Percentiles rank a stretch among this genome's conserved stretches.
Conservation (phyloP, 306 rosid genomes). For the Quercus parvula region DNA sequence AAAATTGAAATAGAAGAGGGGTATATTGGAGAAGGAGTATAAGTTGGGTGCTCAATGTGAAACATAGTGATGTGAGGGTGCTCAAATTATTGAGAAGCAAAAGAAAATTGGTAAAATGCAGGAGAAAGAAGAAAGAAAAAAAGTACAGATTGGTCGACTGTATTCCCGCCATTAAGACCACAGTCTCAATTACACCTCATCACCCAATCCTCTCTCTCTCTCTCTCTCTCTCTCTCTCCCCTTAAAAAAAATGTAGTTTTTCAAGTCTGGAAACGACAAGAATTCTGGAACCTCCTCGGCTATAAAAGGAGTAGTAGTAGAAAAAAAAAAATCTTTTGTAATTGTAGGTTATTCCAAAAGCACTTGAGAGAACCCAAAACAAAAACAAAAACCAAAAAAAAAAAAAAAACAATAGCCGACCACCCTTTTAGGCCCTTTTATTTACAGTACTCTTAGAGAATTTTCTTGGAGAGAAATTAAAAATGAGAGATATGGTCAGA, state of each 20-base stretch:
- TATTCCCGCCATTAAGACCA: slow-evolving; percentile 67
- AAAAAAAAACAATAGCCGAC: neutral
- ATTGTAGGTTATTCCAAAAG: slow-evolving; percentile 32
- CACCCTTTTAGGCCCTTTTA: too few relatives aligned
- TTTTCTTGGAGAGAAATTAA: neutral
- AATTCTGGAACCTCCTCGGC: slow-evolving; percentile 48
- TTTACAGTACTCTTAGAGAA: neutral
- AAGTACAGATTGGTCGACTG: slow-evolving; percentile 58
- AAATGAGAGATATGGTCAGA: slow-evolving; percentile 29
- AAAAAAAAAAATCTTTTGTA: slow-evolving; percentile 11
- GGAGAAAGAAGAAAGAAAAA: slow-evolving; percentile 14
- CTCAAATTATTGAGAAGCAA: slow-evolving; percentile 31
- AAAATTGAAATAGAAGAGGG: neutral
- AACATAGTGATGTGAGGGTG: slow-evolving; percentile 28
- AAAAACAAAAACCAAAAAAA: neutral
- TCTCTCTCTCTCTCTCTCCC: neutral
- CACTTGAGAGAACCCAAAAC: slow-evolving; percentile 1
- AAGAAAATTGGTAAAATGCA: slow-evolving; percentile 34
- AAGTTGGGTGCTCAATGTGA: slow-evolving; percentile 30
- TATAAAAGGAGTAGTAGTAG: slow-evolving; percentile 35
- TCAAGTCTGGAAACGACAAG: slow-evolving; percentile 34
- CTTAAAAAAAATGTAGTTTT: neutral
- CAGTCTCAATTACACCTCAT: slow-evolving; percentile 31
- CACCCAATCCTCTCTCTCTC: slow-evolving; percentile 10
- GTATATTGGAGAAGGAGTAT: slow-evolving; percentile 36